Evolutionary conservation across 2,329 filamentous ascomycete species (phyloP).

Genomic region (Monilinia fructigena): DNA sequence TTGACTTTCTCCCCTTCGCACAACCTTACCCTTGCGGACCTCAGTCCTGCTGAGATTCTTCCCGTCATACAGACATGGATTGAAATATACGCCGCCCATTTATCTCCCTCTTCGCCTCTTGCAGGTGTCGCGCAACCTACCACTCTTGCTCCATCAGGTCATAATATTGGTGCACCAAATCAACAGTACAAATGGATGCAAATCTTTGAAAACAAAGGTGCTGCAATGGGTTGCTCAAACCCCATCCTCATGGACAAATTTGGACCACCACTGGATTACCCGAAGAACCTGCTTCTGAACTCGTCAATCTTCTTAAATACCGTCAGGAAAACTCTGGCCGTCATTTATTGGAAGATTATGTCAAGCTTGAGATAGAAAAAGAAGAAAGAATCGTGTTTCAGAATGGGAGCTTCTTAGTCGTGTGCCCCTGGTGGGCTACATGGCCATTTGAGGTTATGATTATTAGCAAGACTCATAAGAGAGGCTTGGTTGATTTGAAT

Average conservation of each 20-base stretch:
- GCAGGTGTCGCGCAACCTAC: constrained; percentile 46
- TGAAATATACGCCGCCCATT: constrained; percentile 78
- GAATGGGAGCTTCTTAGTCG: constrained; percentile 78
- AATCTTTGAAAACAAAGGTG: constrained; percentile 98
- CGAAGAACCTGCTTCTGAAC: constrained; percentile 81
- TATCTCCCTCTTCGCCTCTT: constrained; percentile 69
- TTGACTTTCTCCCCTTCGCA: constrained; percentile 91
- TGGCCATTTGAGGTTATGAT: constrained; percentile 98
- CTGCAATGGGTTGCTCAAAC: constrained; percentile 98
- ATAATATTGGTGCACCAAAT: constrained; percentile 54
- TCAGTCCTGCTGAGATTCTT: constrained; percentile 71
- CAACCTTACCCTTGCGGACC: constrained; percentile 88
- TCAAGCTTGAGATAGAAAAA: constrained; percentile 76
- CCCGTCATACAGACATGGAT: constrained; percentile 90
- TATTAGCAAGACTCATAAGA: constrained; percentile 78
- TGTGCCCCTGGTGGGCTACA: constrained; percentile 96
- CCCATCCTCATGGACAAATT: constrained; percentile 93
- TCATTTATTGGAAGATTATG: constrained; percentile 79
- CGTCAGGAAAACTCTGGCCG: constrained; percentile 66
- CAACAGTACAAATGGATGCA: constrained; percentile 95
- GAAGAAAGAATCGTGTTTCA: constrained; percentile 83
- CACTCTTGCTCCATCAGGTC: constrained; percentile 43
- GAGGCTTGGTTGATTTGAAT: constrained; percentile 79
- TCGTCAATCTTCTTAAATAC: constrained; percentile 77
- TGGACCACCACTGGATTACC: constrained; percentile 93